Evolutionary conservation across 169 alveolate species (phyloP).

Genomic region (Cryptosporidium sp.): DNA sequence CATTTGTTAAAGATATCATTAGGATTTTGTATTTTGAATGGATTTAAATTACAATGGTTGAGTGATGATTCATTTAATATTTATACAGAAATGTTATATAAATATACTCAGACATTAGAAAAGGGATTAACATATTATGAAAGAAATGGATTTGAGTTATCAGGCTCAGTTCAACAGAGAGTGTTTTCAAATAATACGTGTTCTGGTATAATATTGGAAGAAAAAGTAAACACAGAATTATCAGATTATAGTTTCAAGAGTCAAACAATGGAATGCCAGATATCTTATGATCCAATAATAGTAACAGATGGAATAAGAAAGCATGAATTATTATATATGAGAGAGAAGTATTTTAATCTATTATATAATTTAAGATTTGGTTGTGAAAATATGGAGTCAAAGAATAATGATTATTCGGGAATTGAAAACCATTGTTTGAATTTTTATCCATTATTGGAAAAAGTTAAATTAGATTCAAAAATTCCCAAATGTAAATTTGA

Average conservation of each 20-base stretch:
- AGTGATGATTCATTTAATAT: conserved; percentile 81
- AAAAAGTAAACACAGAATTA: conserved; percentile 2
- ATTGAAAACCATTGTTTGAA: conserved; percentile 69
- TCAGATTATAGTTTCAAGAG: neutral
- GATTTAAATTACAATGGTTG: conserved; percentile 79
- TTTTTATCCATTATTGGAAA: conserved; percentile 78
- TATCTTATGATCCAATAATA: conserved; percentile 41
- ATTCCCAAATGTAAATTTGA: conserved; percentile 73
- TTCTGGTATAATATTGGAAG: conserved; percentile 76
- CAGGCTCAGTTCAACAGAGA: conserved; percentile 77
- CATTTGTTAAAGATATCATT: conserved; percentile 71
- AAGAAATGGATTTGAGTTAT: conserved; percentile 78
- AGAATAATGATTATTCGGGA: conserved; percentile 13
- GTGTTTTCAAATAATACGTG: conserved; percentile 76
- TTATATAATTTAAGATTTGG: conserved; percentile 79
- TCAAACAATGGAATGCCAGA: conserved; percentile 23
- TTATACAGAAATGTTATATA: conserved; percentile 76
- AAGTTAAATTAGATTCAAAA: conserved; percentile 46
- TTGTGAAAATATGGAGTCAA: conserved; percentile 73
- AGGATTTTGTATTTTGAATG: conserved; percentile 80
- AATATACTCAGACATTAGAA: conserved; percentile 79
- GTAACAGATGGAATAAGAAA: conserved; percentile 50
- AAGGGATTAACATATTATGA: conserved; percentile 78
- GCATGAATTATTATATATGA: conserved; percentile 65
- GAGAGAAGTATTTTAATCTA: conserved; percentile 60